phyloP scores from a whole-genome alignment of 148 eudicot species.

The Fagopyrum tataricum region DNA sequence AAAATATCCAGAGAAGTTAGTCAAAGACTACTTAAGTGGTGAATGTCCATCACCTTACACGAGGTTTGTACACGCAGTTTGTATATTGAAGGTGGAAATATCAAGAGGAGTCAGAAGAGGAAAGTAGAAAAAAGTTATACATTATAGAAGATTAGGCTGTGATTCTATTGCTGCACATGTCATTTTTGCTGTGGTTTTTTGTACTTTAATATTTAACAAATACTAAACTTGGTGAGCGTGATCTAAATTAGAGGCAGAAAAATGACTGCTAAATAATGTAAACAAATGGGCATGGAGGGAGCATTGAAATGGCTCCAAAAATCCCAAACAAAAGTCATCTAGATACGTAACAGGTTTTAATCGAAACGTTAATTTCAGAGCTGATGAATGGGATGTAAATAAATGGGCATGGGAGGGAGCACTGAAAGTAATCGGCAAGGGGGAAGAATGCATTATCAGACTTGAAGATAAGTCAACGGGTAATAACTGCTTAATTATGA shows the following conservation, averaged over 20 bases:
- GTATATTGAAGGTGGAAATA: too few species aligned
- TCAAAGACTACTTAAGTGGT: background rate
- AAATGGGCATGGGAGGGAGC: slow-evolving; percentile 98
- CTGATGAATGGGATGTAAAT: slow-evolving; percentile 99
- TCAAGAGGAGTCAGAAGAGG: too few species aligned
- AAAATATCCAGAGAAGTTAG: background rate
- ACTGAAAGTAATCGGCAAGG: slow-evolving; percentile 83
- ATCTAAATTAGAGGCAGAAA: background rate
- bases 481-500: slow-evolving; percentile 14
- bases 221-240: background rate
- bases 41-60: too few species aligned
- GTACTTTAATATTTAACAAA: background rate
- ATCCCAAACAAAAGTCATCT: background rate
- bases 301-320: background rate
- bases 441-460: slow-evolving; percentile 90
- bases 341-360: background rate
- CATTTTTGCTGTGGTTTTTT: too few species aligned
- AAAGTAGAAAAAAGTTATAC: too few species aligned
- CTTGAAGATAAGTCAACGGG: slow-evolving; percentile 90
- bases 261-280: background rate
- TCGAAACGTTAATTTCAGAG: slow-evolving; percentile 30
- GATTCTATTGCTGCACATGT: too few species aligned
- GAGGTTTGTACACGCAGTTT: too few species aligned
- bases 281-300: too few species aligned
- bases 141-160: too few species aligned